phyloP scores from a whole-genome alignment of 441 rosid species.

The Capsella rubella region DNA sequence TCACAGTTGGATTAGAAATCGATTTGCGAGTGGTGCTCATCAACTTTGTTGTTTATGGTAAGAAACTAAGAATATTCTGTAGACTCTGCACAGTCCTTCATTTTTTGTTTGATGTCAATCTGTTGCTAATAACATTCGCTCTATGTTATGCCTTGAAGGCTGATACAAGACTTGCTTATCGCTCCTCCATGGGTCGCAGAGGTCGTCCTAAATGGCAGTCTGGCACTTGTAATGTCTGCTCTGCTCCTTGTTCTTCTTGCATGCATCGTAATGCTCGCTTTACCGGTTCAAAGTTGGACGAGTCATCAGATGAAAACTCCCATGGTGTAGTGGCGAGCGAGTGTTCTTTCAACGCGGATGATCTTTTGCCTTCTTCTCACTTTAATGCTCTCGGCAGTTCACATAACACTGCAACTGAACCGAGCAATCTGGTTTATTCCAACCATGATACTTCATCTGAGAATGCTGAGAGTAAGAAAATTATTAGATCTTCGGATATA shows the following conservation, averaged over 20 bases:
- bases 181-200: conserved; percentile 62
- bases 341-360: conserved; percentile 61
- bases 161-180: conserved; percentile 51
- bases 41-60: conserved; percentile 24
- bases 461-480: conserved; percentile 62
- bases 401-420: conserved; percentile 58
- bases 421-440: conserved; percentile 62
- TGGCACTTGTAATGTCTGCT: conserved; percentile 83
- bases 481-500: conserved; percentile 50
- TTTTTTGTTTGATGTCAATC: not conserved
- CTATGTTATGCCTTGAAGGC: conserved; percentile 32
- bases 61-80: not conserved
- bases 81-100: no score
- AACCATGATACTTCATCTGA: conserved; percentile 60
- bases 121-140: conserved; percentile 8
- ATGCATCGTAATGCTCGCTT: conserved; percentile 63
- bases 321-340: conserved; percentile 59
- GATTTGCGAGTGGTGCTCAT: not conserved
- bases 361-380: conserved; percentile 43
- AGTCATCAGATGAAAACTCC: conserved; percentile 70
- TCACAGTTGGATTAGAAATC: conserved; percentile 27
- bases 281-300: conserved; percentile 62
- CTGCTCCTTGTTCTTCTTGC: conserved; percentile 88
- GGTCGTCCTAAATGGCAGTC: conserved; percentile 55
- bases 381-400: conserved; percentile 46